Base-by-base conservation (phyloP, 805 yeast genomes). In the Yamadazyma akitaensis region DNA sequence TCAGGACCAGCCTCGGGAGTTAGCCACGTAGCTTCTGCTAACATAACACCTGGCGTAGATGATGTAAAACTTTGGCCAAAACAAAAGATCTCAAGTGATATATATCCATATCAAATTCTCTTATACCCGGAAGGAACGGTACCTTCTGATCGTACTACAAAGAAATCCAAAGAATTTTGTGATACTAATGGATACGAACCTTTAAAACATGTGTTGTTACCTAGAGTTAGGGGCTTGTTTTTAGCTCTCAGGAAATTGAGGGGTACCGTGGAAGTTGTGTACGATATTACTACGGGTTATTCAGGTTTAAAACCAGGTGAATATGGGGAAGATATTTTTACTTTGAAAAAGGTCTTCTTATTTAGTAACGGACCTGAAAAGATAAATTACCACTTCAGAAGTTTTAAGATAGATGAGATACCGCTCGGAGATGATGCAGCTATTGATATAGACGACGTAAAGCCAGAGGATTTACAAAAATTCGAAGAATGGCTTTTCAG, bases 121-220 rank as follows among this genome's bases (percentile, higher is more conserved):
- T 63, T 94, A 24, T 94, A 85, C 66, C 99, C 99, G 1, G 99
- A 94, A 64, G 99, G 99, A 5, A 94, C 99, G 0, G 94, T 89
- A 48, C 67, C 86, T 45, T 82, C 94, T 33, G 73, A 72, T 5
- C 76, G 79, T 49, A 88, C 96, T 1, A 73, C 80, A 40, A 66
- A 56, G 2, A 77, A 79, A 48, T 80, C 91, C 8, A 72, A 70
- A 14, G 70, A 61, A 7, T 94, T 71, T 64, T 85, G 89, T 17
- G 65, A 62, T 5, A 78, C 82, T 51, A 59, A 73, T 19, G 75
- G 72, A 5, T 69, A 68, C 31, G 72, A 78, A 7, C 69, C 74
- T 1, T 72, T 84, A 53, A 72, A 76, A 35, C 82, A 88, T 61
- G 80, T 87, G 12, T 70, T 94, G 50, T 65, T 90, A n/a, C 99